These are phyloP conservation scores for Chalciporus chontae DNA, from an alignment of 768 basidiomycete species.

Conservation along the genomic window DNA sequence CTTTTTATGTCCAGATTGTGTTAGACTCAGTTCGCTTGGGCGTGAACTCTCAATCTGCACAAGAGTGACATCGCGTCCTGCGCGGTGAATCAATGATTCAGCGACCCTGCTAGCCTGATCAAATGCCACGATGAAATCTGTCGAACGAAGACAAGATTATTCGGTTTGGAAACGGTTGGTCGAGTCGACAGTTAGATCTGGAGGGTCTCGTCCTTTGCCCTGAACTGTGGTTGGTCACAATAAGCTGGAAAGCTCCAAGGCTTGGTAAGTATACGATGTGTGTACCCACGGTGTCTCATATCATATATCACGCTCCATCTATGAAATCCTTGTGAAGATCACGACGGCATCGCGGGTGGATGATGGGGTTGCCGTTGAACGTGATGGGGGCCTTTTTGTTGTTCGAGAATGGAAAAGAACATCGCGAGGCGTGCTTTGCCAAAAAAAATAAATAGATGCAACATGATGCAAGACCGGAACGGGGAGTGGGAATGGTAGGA, in stretches of 20 bases:
- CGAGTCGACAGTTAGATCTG: not conserved
- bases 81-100: not conserved
- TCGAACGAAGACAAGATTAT: too few species aligned
- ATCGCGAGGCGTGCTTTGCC: not conserved
- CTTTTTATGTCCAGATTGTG: slow-evolving; percentile 16
- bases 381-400: not conserved
- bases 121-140: too few species aligned
- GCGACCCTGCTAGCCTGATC: slow-evolving; percentile 5
- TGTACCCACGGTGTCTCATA: slow-evolving; percentile 20
- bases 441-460: too few species aligned
- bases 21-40: not conserved
- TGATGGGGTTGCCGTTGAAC: not conserved
- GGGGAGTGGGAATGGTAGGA: not conserved
- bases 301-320: slow-evolving; percentile 23
- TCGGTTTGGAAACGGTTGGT: not conserved
- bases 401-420: not conserved
- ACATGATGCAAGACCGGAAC: not conserved
- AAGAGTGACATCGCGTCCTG: not conserved
- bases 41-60: not conserved
- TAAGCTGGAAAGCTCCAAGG: slow-evolving; percentile 21
- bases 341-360: not conserved
- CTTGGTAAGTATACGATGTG: slow-evolving; percentile 10
- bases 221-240: slow-evolving; percentile 31
- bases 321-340: slow-evolving; percentile 18
- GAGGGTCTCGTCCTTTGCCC: not conserved